Evolutionary conservation across 2,329 filamentous ascomycete species (phyloP).

Genomic region (Exophiala dermatitidis): DNA sequence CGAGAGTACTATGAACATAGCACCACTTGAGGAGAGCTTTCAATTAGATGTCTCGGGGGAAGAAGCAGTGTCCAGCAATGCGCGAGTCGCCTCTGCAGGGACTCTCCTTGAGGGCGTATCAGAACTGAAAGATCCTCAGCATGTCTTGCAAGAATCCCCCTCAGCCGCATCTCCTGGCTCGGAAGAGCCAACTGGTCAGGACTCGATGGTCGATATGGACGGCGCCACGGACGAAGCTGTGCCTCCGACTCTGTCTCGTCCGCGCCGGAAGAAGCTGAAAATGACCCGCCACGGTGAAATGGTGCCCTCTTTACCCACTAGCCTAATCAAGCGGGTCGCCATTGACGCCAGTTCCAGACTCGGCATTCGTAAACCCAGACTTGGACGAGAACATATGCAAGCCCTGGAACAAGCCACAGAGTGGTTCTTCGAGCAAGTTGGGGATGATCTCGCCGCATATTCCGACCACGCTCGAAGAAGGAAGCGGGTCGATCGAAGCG

Average conservation of each 20-base stretch:
- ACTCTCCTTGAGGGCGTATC: background rate
- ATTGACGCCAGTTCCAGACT: constrained; percentile 40
- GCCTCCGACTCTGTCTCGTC: constrained; percentile 11
- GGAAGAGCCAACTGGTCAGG: background rate
- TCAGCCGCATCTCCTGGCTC: background rate
- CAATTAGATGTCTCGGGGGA: constrained; percentile 26
- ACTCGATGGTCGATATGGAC: constrained; percentile 5
- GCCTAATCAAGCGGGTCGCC: constrained; percentile 60
- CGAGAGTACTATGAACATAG: constrained; percentile 31
- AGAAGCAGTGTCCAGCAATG: constrained; percentile 30
- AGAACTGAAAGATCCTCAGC: background rate
- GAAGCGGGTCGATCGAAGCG: constrained; percentile 70
- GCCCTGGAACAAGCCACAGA: constrained; percentile 75
- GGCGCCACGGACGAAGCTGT: constrained; percentile 20
- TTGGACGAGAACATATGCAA: constrained; percentile 65
- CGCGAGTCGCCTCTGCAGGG: constrained; percentile 20
- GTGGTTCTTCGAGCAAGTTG: constrained; percentile 85
- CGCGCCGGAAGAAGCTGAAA: constrained; percentile 33
- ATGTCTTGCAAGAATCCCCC: background rate
- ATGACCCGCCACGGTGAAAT: constrained; percentile 65
- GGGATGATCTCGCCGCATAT: constrained; percentile 72
- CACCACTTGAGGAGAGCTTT: constrained; percentile 29
- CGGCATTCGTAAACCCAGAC: constrained; percentile 61
- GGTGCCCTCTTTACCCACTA: constrained; percentile 65
- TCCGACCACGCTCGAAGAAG: constrained; percentile 74